Base-by-base conservation (phyloP, 2,329 filamentous ascomycete species). In the Zymoseptoria ardabiliae region DNA sequence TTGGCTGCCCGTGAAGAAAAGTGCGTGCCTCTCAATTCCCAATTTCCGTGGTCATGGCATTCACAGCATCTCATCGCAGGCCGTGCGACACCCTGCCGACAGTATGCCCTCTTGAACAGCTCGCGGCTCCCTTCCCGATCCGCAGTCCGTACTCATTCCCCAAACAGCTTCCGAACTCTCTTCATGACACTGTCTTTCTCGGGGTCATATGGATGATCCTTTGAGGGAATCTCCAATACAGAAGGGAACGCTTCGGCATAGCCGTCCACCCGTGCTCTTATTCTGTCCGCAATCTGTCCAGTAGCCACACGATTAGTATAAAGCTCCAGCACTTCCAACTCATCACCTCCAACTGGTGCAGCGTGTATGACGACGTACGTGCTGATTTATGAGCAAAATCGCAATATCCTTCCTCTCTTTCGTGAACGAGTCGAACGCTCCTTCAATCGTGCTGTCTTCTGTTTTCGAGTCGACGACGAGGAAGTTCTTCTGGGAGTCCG, bases 141-240 rank as follows among this genome's bases (percentile, higher is more conserved):
- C n/a, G n/a, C 22, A 53, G 22, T 13, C 4, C 51, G n/a, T 23
- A 4, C n/a, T 53, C 66, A 92, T 78, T 92, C 85, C 66, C 85
- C 85, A 75, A 88, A 88, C 64, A 90, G 71, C 70, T 86, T 84
- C 73, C 84, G 80, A 65, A 99, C 94, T 66, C 94, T 84, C 78
- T 92, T 89, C 77, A 99, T 76, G 50, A 99, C 93, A 72, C 93
- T 97, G 75, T 99, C 94, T 81, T 99, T 99, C 78, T 99, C 94
- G 0, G 94, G 94, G 70, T 99, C 93, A 73, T 99, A 99, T 2
- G 94, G 94, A 74, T 99, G 94, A 75, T 99, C 94, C 81, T 99
- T 99, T 78, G 91, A 96, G 22, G 94, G 94, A 62, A 99, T 97
- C 76, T 99, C 94, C 59, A 99, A 85, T 57, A 99, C 83, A 21